phyloP scores from a whole-genome alignment of 352 stramenopile genomes.

The Pythium coloratum region DNA sequence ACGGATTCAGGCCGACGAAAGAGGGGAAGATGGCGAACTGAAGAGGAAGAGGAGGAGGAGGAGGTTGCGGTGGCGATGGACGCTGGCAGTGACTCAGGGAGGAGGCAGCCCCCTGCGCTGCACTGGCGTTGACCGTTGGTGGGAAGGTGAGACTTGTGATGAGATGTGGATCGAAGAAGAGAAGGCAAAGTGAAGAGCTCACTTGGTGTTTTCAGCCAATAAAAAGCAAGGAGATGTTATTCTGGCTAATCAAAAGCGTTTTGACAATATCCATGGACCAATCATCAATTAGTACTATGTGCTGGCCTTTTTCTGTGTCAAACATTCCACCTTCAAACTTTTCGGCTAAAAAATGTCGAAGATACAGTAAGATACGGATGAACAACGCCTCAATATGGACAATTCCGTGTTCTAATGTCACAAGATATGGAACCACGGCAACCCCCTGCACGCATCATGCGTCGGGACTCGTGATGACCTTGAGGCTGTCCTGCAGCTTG shows the following conservation, averaged over 20 bases:
- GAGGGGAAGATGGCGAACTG: neutral
- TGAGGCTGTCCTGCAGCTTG: conserved; percentile 93
- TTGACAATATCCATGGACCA: neutral
- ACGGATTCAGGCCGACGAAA: neutral
- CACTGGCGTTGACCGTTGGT: neutral
- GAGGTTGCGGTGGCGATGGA: neutral
- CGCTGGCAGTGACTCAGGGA: neutral
- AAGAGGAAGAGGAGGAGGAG: too few relatives aligned
- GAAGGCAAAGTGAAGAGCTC: neutral
- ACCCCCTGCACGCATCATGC: conserved; percentile 33
- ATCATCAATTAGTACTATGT: neutral
- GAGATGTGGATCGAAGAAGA: neutral
- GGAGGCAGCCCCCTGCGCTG: neutral
- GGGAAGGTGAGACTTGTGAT: neutral
- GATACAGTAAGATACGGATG: neutral
- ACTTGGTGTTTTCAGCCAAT: neutral
- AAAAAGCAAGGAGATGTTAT: neutral
- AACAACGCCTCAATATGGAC: neutral
- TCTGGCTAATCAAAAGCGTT: neutral
- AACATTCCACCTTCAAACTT: neutral
- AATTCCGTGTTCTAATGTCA: neutral
- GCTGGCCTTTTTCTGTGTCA: neutral
- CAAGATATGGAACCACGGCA: conserved; percentile 3
- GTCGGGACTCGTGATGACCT: conserved; percentile 88
- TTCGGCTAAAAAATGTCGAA: neutral